phyloP scores from a whole-genome alignment of 2,329 filamentous ascomycete species.

The Lachnellula suecica region DNA sequence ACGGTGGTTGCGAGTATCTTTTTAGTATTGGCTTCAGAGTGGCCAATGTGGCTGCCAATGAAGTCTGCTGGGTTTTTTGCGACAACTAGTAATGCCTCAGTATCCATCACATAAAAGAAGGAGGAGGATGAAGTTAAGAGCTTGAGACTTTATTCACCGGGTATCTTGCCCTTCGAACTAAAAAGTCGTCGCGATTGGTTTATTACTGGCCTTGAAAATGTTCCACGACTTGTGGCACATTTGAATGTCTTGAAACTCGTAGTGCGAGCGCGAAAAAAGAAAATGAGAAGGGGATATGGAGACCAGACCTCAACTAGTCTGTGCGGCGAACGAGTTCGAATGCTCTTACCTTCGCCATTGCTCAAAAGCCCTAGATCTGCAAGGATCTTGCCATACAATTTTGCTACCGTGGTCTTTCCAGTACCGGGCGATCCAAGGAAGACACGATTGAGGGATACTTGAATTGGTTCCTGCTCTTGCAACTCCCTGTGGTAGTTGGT shows the following conservation, averaged over 20 bases:
- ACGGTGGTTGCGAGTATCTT: constrained; percentile 63
- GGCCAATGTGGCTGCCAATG: constrained; percentile 60
- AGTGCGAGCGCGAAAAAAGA: too few species aligned
- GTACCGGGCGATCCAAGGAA: constrained; percentile 74
- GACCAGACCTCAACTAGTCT: too few species aligned
- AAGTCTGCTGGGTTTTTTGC: constrained; percentile 75
- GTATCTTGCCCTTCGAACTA: too few species aligned
- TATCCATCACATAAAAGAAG: background rate
- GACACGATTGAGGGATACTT: constrained; percentile 65
- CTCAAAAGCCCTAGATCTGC: constrained; percentile 66
- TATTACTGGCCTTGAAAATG: too few species aligned
- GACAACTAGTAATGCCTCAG: constrained; percentile 48
- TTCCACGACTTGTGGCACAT: too few species aligned
- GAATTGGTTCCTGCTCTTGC: constrained; percentile 54
- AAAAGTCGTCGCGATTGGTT: too few species aligned
- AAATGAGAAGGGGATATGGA: too few species aligned
- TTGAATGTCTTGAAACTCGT: too few species aligned
- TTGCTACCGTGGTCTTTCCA: constrained; percentile 74
- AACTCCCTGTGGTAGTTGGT: constrained; percentile 68
- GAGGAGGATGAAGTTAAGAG: too few species aligned
- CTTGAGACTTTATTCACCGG: too few species aligned
- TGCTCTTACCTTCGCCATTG: constrained; percentile 65
- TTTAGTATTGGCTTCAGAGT: constrained; percentile 71
- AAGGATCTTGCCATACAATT: constrained; percentile 68
- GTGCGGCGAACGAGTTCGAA: too few species aligned